Conservation (phyloP, 306 rosid genomes). For the Vigna angularis region DNA sequence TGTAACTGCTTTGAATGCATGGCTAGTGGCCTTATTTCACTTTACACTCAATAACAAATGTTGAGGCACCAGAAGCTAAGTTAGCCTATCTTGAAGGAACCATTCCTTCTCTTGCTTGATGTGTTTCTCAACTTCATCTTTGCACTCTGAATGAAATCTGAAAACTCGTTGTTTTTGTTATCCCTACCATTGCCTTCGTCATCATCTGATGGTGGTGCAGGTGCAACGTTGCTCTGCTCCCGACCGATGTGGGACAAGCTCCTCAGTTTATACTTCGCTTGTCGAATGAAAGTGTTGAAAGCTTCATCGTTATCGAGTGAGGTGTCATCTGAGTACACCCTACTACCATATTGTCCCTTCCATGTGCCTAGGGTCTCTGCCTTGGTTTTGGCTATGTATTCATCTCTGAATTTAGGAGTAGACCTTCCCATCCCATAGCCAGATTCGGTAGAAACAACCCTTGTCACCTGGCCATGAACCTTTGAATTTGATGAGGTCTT, state of each 20-base stretch:
- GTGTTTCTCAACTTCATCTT: constrained; percentile 51
- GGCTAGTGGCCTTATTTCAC: background rate
- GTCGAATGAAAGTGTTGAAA: constrained; percentile 52
- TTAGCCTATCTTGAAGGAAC: constrained; percentile 42
- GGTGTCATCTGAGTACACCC: background rate
- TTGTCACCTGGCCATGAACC: constrained; percentile 1
- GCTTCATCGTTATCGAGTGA: constrained; percentile 42
- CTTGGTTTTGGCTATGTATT: background rate
- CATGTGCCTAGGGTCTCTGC: background rate
- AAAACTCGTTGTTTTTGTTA: constrained; percentile 46
- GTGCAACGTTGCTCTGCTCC: constrained; percentile 21
- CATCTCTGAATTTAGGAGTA: background rate
- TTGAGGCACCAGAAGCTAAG: background rate
- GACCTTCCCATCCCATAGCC: constrained; percentile 2
- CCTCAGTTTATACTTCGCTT: constrained; percentile 39
- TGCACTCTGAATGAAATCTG: constrained; percentile 53
- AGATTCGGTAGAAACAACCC: constrained; percentile 3
- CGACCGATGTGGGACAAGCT: constrained; percentile 32
- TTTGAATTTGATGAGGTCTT: constrained; percentile 38
- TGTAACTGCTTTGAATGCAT: background rate
- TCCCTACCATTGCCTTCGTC: constrained; percentile 15
- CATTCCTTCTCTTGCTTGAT: constrained; percentile 44
- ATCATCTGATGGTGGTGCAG: background rate
- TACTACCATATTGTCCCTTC: constrained; percentile 3
- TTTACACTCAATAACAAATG: background rate